phyloP scores from a whole-genome alignment of 2,329 filamentous ascomycete species.

The Arthrobotrys entomopaga region DNA sequence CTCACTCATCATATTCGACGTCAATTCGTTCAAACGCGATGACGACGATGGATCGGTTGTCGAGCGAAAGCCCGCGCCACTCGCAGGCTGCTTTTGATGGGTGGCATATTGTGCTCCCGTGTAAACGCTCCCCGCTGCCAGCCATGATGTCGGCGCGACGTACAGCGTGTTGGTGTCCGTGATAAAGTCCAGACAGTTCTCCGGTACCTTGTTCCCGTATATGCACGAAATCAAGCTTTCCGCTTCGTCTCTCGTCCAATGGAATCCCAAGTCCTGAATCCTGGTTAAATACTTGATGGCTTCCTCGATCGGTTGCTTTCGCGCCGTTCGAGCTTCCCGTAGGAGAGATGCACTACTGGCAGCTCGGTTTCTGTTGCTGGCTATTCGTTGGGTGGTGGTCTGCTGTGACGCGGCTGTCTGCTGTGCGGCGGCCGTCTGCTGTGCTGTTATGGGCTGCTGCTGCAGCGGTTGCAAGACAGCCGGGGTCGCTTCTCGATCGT shows the following conservation, averaged over 20 bases:
- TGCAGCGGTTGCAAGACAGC: slow-evolving; percentile 10
- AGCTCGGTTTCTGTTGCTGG: slow-evolving; percentile 17
- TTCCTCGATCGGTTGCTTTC: slow-evolving; percentile 65
- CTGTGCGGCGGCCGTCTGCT: slow-evolving; percentile 18
- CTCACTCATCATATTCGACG: slow-evolving; percentile 31
- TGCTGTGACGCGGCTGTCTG: slow-evolving; percentile 2
- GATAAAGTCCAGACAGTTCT: slow-evolving; percentile 66
- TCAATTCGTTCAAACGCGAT: not conserved
- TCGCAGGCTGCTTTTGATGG: slow-evolving; percentile 57
- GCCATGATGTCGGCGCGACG: slow-evolving; percentile 70
- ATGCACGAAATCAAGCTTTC: slow-evolving; percentile 48
- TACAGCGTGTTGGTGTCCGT: slow-evolving; percentile 67
- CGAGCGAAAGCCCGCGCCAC: slow-evolving; percentile 59
- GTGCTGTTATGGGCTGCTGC: slow-evolving; percentile 4
- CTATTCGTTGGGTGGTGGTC: slow-evolving; percentile 11
- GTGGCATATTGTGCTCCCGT: slow-evolving; percentile 71
- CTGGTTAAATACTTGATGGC: slow-evolving; percentile 72
- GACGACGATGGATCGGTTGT: not conserved
- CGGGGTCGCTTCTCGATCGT: slow-evolving; percentile 39
- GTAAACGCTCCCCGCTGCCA: slow-evolving; percentile 71
- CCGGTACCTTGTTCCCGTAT: slow-evolving; percentile 59
- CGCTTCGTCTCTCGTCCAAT: slow-evolving; percentile 50
- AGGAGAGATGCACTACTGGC: slow-evolving; percentile 21
- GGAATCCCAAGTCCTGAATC: slow-evolving; percentile 63
- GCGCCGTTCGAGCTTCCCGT: slow-evolving; percentile 15